Conservation (phyloP, 208 protist genomes). For the Leishmania tarentolae region DNA sequence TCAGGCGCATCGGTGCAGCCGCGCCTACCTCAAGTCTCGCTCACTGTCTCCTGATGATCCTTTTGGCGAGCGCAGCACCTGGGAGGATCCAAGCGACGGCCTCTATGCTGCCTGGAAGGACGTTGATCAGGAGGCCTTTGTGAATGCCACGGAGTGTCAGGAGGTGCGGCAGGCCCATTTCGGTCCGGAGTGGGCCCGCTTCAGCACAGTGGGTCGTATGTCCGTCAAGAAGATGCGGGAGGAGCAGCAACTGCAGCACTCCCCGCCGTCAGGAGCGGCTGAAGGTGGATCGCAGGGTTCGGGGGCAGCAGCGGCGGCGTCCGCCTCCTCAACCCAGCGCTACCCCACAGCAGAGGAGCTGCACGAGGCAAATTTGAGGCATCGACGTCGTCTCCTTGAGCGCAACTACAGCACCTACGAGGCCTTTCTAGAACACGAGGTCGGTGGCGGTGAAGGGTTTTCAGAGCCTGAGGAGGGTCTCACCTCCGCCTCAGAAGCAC, state of each 20-base stretch:
- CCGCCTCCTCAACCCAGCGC: neutral
- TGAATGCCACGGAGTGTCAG: conserved; percentile 57
- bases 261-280: neutral
- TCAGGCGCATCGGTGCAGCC: conserved; percentile 14
- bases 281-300: neutral
- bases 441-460: conserved; percentile 39
- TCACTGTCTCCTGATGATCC: conserved; percentile 70
- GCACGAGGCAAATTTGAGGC: conserved; percentile 48
- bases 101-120: conserved; percentile 74
- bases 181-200: conserved; percentile 78
- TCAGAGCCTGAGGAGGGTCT: conserved; percentile 2
- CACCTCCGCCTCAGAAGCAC: neutral
- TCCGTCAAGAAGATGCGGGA: conserved; percentile 70
- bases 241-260: conserved; percentile 12
- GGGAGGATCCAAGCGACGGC: conserved; percentile 68
- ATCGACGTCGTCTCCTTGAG: conserved; percentile 45
- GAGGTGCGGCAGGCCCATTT: conserved; percentile 78
- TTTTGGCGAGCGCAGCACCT: conserved; percentile 68
- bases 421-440: conserved; percentile 57
- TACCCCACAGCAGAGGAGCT: conserved; percentile 47
- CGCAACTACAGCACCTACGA: conserved; percentile 78
- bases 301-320: neutral
- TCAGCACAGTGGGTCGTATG: conserved; percentile 67
- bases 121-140: conserved; percentile 66
- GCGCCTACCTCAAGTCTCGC: conserved; percentile 37